Percentiles rank a stretch among this genome's conserved stretches.
These are phyloP conservation scores for Magnaporthales sp. DNA, from an alignment of 2,329 filamentous ascomycete genomes.

Conservation along the genomic window DNA sequence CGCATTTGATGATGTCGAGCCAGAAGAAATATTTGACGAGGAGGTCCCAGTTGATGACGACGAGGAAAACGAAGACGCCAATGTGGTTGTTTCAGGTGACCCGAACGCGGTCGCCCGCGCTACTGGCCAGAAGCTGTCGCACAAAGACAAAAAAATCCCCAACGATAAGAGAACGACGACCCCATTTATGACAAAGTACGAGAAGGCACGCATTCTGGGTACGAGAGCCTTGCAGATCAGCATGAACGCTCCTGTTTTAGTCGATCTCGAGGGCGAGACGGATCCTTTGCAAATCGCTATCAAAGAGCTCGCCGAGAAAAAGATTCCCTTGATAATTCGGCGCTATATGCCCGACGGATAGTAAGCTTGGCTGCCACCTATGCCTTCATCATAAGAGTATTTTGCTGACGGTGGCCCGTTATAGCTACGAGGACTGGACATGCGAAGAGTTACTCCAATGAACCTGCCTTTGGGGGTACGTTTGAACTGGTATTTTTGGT, in stretches of 20 bases:
- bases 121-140: slow-evolving; percentile 33
- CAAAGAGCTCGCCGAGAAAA: slow-evolving; percentile 96
- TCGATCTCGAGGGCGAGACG: slow-evolving; percentile 94
- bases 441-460: slow-evolving; percentile 82
- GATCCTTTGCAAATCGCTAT: slow-evolving; percentile 96
- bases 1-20: slow-evolving; percentile 63
- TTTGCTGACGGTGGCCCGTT: neutral
- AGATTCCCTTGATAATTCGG: slow-evolving; percentile 91
- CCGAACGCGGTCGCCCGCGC: slow-evolving; percentile 37
- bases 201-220: slow-evolving; percentile 85
- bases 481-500: neutral
- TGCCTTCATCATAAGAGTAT: neutral
- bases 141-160: slow-evolving; percentile 80
- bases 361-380: slow-evolving; percentile 41
- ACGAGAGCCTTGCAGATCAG: slow-evolving; percentile 94
- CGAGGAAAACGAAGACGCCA: slow-evolving; percentile 41
- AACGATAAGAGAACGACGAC: slow-evolving; percentile 85
- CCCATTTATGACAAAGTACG: slow-evolving; percentile 99
- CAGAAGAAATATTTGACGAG: slow-evolving; percentile 49
- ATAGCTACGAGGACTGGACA: slow-evolving; percentile 96
- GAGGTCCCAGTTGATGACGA: slow-evolving; percentile 46
- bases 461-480: neutral
- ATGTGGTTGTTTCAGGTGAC: slow-evolving; percentile 53
- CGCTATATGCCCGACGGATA: slow-evolving; percentile 95
- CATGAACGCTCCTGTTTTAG: slow-evolving; percentile 95